These are phyloP conservation scores for Tetratostichococcus sp. DNA, from an alignment of 139 green algal genomes.

Conservation along the genomic window DNA sequence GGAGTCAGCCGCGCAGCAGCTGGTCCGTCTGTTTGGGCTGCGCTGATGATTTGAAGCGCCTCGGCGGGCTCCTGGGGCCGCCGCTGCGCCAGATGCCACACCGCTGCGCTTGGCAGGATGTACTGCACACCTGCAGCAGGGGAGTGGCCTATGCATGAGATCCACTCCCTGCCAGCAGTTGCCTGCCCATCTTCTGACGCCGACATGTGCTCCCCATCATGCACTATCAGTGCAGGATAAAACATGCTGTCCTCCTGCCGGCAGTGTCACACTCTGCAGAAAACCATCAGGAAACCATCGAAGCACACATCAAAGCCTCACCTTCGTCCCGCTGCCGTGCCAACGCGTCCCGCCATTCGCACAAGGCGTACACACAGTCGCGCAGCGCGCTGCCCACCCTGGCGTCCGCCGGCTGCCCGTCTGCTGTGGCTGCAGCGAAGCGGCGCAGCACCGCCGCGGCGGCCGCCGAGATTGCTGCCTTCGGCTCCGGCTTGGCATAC, in stretches of 20 bases:
- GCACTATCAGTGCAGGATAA: too few species aligned
- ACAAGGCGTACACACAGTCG: constrained; percentile 44
- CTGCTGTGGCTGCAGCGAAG: background rate
- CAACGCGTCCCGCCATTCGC: constrained; percentile 46
- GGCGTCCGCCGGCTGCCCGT: too few species aligned
- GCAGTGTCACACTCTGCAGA: too few species aligned
- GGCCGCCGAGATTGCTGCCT: constrained; percentile 6
- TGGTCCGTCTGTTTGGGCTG: too few species aligned
- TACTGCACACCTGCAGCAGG: constrained; percentile 18
- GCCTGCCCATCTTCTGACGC: too few species aligned
- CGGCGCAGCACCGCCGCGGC: constrained; percentile 1
- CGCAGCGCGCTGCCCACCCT: constrained; percentile 1
- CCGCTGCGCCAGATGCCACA: constrained; percentile 25
- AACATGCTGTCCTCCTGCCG: too few species aligned
- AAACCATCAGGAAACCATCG: too few species aligned
- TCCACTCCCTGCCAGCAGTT: too few species aligned
- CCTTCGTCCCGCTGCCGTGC: constrained; percentile 37
- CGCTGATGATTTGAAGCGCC: background rate
- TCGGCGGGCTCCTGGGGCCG: background rate
- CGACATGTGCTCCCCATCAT: too few species aligned
- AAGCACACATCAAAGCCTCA: too few species aligned
- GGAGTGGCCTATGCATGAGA: too few species aligned
- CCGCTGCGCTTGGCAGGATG: constrained; percentile 37
- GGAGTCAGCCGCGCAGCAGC: too few species aligned
- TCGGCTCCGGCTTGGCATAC: constrained; percentile 17